These are phyloP conservation scores for Peronospora belbahrii DNA, from an alignment of 352 stramenopile species.

Conservation along the genomic window DNA sequence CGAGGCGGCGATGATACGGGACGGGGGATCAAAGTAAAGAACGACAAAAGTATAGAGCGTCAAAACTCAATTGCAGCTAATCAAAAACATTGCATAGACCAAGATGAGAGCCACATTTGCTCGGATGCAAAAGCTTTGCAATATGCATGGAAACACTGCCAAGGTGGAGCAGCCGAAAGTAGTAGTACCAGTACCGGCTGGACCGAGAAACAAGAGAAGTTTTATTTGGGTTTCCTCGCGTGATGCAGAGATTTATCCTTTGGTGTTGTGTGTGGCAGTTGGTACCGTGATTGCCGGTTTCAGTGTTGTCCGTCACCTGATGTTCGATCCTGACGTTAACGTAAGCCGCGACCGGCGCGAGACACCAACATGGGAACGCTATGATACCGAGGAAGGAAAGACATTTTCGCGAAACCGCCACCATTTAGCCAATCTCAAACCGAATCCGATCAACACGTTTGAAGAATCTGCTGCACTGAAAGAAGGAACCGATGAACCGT, in stretches of 20 bases:
- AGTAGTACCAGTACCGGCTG: constrained; percentile 16
- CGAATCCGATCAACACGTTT: constrained; percentile 28
- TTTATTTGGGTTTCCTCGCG: constrained; percentile 25
- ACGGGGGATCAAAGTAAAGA: background rate
- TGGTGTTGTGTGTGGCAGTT: constrained; percentile 24
- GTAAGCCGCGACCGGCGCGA: constrained; percentile 21
- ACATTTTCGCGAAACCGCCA: constrained; percentile 21
- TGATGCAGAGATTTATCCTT: constrained; percentile 26
- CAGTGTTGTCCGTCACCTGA: constrained; percentile 15
- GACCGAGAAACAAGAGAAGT: constrained; percentile 8
- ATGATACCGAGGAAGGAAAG: constrained; percentile 21
- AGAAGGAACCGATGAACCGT: constrained; percentile 7
- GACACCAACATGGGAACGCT: constrained; percentile 26
- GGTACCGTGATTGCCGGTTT: constrained; percentile 15
- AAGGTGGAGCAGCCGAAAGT: constrained; percentile 17
- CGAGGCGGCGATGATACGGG: constrained; percentile 1
- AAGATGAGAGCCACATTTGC: constrained; percentile 13
- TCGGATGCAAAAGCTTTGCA: constrained; percentile 14
- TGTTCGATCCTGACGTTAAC: constrained; percentile 29
- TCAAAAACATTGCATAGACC: background rate
- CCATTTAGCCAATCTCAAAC: constrained; percentile 23
- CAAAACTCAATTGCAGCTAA: background rate
- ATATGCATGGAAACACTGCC: background rate
- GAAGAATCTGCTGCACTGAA: constrained; percentile 14
- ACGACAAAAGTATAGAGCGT: background rate